Base-by-base conservation (phyloP, 2,329 filamentous ascomycete species). In the Alternaria sp. region DNA sequence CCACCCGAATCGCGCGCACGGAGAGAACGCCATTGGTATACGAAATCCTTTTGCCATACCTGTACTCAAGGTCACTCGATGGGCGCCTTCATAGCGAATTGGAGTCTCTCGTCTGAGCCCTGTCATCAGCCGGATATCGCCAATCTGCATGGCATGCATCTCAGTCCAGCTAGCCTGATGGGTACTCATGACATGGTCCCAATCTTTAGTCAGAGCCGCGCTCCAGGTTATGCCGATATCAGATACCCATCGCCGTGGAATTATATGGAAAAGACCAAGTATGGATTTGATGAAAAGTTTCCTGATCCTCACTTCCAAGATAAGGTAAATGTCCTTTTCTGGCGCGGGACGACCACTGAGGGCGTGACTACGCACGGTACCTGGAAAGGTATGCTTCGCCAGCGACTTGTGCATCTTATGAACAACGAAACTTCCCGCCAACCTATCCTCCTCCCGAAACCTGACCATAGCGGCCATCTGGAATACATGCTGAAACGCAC, bases 101-200 rank as follows among this genome's bases (percentile, higher is more conserved):
- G 90, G 88, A 82, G 84, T 1, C 74, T 84, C 9, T 87, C 90
- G 5, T 84, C 88, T 6, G 86, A 92, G 48, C 84, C 90, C 28
- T 96, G 92, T 73, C 86, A 90, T 61, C 92, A 95, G 71, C 90
- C 92, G 1, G 92, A 95, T 65, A 81, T 94, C 32, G 86, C 87
- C 28, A 84, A 89, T 62, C 82, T 94, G 1, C 92, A 94, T 69
- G 90, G 91, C 43, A 88, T 94, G 71, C 88, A 92, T 74, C 83
- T 91, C 41, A 87, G 86, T 0, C 86, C 90, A 0, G 86, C 90
- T 8, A 83, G 85, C 0, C 83, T 87, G 64, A 86, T 87, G 50
- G 86, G 89, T 0, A 85, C 90, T 1, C 85, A 87, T 62, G 83
- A 89, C 20, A 82, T 95, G 4, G 79, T 91, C 2, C 92, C 92